These are phyloP conservation scores for Dittrichia graveolens DNA, from an alignment of 129 eudicot species.

Conservation along the genomic window DNA sequence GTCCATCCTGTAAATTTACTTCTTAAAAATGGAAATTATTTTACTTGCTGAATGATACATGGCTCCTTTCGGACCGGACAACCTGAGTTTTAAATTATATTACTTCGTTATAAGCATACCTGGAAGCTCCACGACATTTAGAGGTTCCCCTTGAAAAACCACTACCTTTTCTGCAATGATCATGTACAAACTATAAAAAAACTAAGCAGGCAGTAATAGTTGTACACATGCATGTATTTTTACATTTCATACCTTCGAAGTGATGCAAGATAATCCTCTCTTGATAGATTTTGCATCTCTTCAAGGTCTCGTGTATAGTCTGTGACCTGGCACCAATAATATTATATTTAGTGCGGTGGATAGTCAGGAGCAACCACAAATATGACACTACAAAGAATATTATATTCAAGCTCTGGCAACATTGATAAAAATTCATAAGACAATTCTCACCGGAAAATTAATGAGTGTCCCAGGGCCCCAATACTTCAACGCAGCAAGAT, in stretches of 20 bases:
- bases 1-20: background rate
- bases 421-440: too few relatives aligned
- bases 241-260: constrained; percentile 66
- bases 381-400: background rate
- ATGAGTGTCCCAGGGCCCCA: constrained; percentile 99
- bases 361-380: constrained; percentile 19
- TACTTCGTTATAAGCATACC: constrained; percentile 44
- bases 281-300: constrained; percentile 93
- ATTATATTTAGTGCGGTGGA: constrained; percentile 27
- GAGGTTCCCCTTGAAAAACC: constrained; percentile 93
- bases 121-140: constrained; percentile 84
- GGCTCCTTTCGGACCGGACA: constrained; percentile 7
- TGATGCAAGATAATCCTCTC: constrained; percentile 98
- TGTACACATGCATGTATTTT: constrained; percentile 6
- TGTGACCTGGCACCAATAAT: constrained; percentile 63
- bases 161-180: constrained; percentile 90
- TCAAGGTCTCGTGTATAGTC: constrained; percentile 95
- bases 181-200: constrained; percentile 22
- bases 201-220: constrained; percentile 12
- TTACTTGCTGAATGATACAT: background rate
- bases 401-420: too few relatives aligned
- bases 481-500: constrained; percentile 97
- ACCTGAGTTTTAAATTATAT: background rate
- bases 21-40: background rate
- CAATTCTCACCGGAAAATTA: constrained; percentile 79